Conservation (phyloP, 83 land plant genomes). For the Isoetes engelmannii region DNA sequence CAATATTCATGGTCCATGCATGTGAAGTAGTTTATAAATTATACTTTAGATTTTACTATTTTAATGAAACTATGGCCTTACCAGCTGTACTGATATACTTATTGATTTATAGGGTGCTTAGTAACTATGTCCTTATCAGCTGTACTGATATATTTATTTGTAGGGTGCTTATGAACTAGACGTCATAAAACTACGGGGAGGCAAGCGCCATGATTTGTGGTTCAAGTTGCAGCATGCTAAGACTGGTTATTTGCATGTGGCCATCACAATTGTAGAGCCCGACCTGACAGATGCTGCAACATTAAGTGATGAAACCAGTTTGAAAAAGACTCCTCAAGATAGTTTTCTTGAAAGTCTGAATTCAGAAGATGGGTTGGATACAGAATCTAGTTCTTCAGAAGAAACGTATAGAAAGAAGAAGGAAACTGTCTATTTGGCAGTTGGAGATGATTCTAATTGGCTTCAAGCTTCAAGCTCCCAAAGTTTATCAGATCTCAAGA, state of each 20-base stretch:
- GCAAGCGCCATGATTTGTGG: conserved; percentile 14
- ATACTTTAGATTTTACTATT: too few species aligned
- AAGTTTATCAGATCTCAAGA: too few species aligned
- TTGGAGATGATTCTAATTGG: too few species aligned
- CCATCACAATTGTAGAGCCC: conserved; percentile 11
- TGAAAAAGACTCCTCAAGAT: too few species aligned
- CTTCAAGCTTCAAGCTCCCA: too few species aligned
- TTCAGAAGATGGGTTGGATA: too few species aligned
- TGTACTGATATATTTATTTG: not conserved
- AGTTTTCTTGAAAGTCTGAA: too few species aligned
- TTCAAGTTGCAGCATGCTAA: conserved; percentile 17
- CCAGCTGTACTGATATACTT: not conserved
- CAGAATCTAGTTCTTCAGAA: too few species aligned
- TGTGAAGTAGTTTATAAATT: too few species aligned
- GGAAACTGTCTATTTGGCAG: too few species aligned
- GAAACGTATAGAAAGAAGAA: too few species aligned
- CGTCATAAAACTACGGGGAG: conserved; percentile 11
- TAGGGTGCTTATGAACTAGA: conserved; percentile 20
- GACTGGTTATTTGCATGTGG: conserved; percentile 11
- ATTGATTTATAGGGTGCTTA: not conserved
- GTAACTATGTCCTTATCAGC: not conserved
- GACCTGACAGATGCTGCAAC: not conserved
- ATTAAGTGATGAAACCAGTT: not conserved
- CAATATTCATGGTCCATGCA: too few species aligned
- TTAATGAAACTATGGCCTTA: not conserved